Evolutionary conservation across 495 filamentous ascomycete species (phyloP).

Genomic region (Xylaria scruposa): DNA sequence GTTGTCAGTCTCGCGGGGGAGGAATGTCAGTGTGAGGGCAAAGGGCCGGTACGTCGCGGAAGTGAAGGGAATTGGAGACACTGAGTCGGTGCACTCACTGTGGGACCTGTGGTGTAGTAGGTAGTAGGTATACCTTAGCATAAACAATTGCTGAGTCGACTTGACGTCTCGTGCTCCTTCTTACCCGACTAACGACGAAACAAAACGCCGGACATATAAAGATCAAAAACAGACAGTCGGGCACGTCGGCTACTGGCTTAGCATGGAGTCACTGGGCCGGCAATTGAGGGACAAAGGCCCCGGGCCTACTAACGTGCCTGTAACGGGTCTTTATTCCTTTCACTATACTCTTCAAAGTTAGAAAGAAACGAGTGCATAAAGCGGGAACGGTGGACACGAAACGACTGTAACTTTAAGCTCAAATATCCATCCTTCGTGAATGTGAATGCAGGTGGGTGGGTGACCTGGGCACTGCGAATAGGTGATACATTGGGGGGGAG

Average conservation of each 20-base stretch:
- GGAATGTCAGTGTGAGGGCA: constrained; percentile 6
- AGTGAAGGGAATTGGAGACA: constrained; percentile 23
- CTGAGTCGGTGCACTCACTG: constrained; percentile 21
- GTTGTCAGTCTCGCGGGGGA: constrained; percentile 10
- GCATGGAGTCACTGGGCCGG: not conserved
- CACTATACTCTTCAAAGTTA: not conserved
- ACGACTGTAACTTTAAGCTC: constrained; percentile 20
- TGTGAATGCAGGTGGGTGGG: not conserved
- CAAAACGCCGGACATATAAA: not conserved
- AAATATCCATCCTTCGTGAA: not conserved
- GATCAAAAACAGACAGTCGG: constrained; percentile 22
- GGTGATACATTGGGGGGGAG: not conserved
- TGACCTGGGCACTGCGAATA: not conserved
- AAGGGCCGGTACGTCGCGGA: constrained; percentile 22
- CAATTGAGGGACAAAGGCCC: constrained; percentile 24
- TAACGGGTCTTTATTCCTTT: constrained; percentile 9
- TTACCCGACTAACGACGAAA: not conserved
- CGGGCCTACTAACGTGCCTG: not conserved
- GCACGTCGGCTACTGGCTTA: not conserved
- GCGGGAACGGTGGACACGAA: not conserved
- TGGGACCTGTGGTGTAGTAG: constrained; percentile 14
- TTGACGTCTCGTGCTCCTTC: constrained; percentile 22
- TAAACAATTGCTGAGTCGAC: not conserved
- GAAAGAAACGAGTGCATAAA: constrained; percentile 14
- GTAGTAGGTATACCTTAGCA: too few species aligned